Evolutionary conservation across 2,329 filamentous ascomycete genomes (phyloP).

Genomic region (Chalaropsis ovoidea): DNA sequence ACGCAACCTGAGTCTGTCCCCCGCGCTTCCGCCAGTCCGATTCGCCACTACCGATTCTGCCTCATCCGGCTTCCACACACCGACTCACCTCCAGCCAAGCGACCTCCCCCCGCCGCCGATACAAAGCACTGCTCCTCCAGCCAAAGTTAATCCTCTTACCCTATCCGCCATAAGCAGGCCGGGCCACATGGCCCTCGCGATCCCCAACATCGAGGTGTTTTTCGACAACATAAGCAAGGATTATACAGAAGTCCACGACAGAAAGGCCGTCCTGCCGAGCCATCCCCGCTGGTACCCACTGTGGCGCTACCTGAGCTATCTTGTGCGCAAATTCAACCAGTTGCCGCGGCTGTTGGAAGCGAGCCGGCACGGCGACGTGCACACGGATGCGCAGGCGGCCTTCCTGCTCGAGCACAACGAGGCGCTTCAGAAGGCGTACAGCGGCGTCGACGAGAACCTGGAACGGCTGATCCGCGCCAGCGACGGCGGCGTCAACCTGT

Average conservation of each 20-base stretch:
- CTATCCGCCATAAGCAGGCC: too few species aligned
- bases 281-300: slow-evolving; percentile 16
- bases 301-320: slow-evolving; percentile 24
- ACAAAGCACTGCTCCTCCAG: not conserved
- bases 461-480: not conserved
- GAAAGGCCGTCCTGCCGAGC: too few species aligned
- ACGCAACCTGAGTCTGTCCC: not conserved
- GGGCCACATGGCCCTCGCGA: not conserved
- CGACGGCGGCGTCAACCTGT: not conserved
- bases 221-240: too few species aligned
- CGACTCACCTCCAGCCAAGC: not conserved
- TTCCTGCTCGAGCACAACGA: slow-evolving; percentile 8
- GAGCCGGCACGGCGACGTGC: not conserved
- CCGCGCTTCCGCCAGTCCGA: not conserved
- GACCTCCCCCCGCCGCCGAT: not conserved
- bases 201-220: not conserved
- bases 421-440: slow-evolving; percentile 18
- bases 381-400: not conserved
- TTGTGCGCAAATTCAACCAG: slow-evolving; percentile 19
- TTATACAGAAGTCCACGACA: too few species aligned
- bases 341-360: not conserved
- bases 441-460: slow-evolving; percentile 10
- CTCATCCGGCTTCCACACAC: not conserved
- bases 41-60: not conserved
- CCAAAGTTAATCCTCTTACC: too few species aligned